phyloP scores from a whole-genome alignment of 805 yeast species.

The Wickerhamiella slavikovae region DNA sequence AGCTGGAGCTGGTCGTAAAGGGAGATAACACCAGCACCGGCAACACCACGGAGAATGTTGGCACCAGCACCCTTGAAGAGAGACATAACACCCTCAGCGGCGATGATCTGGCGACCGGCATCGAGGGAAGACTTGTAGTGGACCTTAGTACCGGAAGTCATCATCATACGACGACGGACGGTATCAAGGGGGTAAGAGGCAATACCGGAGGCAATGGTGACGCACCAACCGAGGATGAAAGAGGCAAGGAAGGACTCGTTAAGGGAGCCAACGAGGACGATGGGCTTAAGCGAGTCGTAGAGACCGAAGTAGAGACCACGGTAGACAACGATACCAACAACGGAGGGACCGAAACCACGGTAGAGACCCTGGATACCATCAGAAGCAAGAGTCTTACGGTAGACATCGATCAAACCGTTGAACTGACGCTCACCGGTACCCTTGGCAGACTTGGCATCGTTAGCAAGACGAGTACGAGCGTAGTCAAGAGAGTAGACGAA shows the following conservation, averaged over 20 bases:
- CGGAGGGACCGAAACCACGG: conserved; percentile 97
- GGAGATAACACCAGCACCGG: conserved; percentile 97
- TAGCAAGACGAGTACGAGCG: conserved; percentile 95
- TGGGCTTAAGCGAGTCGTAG: conserved; percentile 85
- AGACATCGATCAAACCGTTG: conserved; percentile 87
- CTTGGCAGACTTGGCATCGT: conserved; percentile 68
- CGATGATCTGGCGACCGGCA: conserved; percentile 71
- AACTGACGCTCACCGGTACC: conserved; percentile 63
- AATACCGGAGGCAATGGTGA: conserved; percentile 90
- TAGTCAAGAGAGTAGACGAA: conserved; percentile 88
- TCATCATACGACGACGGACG: conserved; percentile 97
- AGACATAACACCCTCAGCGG: conserved; percentile 76
- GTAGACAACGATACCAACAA: conserved; percentile 87
- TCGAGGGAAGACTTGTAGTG: conserved; percentile 84
- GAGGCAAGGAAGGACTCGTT: conserved; percentile 82
- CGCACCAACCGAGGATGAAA: conserved; percentile 87
- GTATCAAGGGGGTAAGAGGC: conserved; percentile 97
- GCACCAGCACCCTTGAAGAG: conserved; percentile 97
- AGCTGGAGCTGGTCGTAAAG: conserved; percentile 87
- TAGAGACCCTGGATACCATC: conserved; percentile 93
- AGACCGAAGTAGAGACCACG: conserved; percentile 96
- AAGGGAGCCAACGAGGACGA: conserved; percentile 71
- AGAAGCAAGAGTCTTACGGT: conserved; percentile 78
- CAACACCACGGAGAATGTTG: conserved; percentile 96
- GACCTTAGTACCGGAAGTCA: conserved; percentile 91